Evolutionary conservation across 2,329 filamentous ascomycete species (phyloP).

Genomic region (Paracamarosporium sp.): DNA sequence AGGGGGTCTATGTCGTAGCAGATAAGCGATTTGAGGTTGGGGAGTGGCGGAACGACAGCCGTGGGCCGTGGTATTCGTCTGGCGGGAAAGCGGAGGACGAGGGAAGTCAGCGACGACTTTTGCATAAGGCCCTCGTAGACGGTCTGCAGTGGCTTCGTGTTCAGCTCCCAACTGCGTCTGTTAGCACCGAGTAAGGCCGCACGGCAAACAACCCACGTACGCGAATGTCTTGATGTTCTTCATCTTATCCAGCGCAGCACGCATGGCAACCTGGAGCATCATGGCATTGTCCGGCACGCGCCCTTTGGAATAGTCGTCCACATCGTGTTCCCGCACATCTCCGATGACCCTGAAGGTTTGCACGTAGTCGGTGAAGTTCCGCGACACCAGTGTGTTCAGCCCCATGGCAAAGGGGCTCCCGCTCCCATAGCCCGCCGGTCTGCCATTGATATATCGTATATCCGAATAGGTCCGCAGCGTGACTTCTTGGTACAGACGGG

Average conservation of each 20-base stretch:
- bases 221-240: constrained; percentile 60
- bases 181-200: constrained; percentile 19
- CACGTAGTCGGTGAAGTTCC: constrained; percentile 61
- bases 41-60: constrained; percentile 62
- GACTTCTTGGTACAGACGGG: constrained; percentile 65
- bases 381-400: constrained; percentile 66
- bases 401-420: constrained; percentile 70
- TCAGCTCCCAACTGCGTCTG: constrained; percentile 63
- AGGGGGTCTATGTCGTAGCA: constrained; percentile 68
- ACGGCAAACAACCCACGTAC: constrained; percentile 36
- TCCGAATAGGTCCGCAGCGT: constrained; percentile 64
- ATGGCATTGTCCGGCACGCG: constrained; percentile 69
- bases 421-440: constrained; percentile 67
- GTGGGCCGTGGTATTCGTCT: constrained; percentile 64
- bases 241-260: constrained; percentile 67
- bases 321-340: constrained; percentile 63
- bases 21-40: constrained; percentile 60
- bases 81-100: constrained; percentile 64
- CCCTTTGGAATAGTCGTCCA: constrained; percentile 65
- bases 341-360: constrained; percentile 60
- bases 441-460: constrained; percentile 64
- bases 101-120: constrained; percentile 56
- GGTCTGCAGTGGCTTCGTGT: constrained; percentile 65
- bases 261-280: constrained; percentile 67
- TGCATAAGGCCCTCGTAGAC: constrained; percentile 64